Evolutionary conservation across 768 basidiomycete genomes (phyloP).

Genomic region (Termitomyces sp.): DNA sequence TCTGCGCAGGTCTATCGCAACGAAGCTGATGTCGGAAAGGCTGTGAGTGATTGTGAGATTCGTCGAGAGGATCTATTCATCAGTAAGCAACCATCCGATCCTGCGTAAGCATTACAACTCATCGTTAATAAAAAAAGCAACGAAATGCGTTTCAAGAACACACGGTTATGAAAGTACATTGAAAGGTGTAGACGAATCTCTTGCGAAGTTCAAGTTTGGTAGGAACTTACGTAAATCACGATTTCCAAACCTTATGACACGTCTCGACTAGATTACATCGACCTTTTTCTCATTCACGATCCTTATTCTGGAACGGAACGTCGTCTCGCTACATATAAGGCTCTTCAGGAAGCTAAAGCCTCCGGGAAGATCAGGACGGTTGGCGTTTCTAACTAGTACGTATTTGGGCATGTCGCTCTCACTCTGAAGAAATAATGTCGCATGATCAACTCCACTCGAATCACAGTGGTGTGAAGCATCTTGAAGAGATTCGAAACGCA

Average conservation of each 20-base stretch:
- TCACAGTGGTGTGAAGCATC: constrained; percentile 57
- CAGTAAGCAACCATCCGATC: constrained; percentile 32
- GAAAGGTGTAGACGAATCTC: constrained; percentile 54
- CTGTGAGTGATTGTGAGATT: constrained; percentile 51
- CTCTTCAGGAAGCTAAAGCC: constrained; percentile 54
- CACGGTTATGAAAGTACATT: constrained; percentile 63
- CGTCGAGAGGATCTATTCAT: constrained; percentile 61
- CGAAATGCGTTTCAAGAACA: constrained; percentile 51
- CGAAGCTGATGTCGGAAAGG: constrained; percentile 56
- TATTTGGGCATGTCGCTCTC: constrained; percentile 1
- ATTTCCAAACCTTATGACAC: background rate
- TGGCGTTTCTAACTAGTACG: constrained; percentile 86
- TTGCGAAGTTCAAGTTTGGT: constrained; percentile 57
- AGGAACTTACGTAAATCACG: background rate
- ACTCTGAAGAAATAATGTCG: background rate
- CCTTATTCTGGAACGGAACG: constrained; percentile 56
- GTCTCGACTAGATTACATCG: constrained; percentile 31
- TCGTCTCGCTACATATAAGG: constrained; percentile 69
- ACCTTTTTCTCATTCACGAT: constrained; percentile 77
- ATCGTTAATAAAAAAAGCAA: constrained; percentile 35
- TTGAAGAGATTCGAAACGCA: constrained; percentile 65
- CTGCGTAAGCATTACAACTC: background rate
- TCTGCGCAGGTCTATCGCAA: constrained; percentile 67
- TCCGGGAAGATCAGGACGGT: constrained; percentile 64
- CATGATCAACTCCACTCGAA: background rate